Evolutionary conservation across 1,139 yeast species (phyloP).

Genomic region (Debaryomyces robertsiae): DNA sequence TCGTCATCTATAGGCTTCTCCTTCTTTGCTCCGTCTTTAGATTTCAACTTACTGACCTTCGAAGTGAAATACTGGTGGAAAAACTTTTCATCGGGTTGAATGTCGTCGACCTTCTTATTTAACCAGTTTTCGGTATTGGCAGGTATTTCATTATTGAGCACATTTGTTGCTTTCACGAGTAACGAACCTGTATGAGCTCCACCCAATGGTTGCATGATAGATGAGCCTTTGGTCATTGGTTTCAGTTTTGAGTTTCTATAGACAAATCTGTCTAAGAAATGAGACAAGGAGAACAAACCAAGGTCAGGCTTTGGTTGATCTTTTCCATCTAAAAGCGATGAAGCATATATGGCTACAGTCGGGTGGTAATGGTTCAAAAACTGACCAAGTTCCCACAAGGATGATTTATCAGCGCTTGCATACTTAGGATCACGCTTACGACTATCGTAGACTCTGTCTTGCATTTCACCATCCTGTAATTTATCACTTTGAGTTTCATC

Average conservation of each 20-base stretch:
- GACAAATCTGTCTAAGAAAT: constrained; percentile 93
- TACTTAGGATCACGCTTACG: constrained; percentile 87
- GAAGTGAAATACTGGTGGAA: constrained; percentile 84
- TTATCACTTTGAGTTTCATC: constrained; percentile 21
- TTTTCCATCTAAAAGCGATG: constrained; percentile 53
- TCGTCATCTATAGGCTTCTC: constrained; percentile 29
- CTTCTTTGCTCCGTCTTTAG: constrained; percentile 27
- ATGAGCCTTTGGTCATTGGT: constrained; percentile 70
- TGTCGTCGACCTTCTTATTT: constrained; percentile 58
- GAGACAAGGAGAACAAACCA: constrained; percentile 83
- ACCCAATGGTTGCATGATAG: constrained; percentile 97
- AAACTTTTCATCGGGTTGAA: constrained; percentile 87
- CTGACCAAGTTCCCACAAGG: constrained; percentile 83
- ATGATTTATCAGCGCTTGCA: constrained; percentile 78
- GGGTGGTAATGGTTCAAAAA: constrained; percentile 89
- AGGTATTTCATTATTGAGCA: constrained; percentile 52
- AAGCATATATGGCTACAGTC: constrained; percentile 80
- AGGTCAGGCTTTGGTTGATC: constrained; percentile 72
- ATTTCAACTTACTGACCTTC: constrained; percentile 52
- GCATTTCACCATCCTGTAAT: constrained; percentile 21
- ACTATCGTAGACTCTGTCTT: constrained; percentile 61
- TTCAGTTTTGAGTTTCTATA: constrained; percentile 89
- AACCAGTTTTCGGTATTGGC: constrained; percentile 87
- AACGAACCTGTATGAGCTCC: constrained; percentile 82
- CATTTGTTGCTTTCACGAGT: constrained; percentile 68